Conservation (phyloP, 1,139 yeast genomes). For the Sugiyamaella japonica region DNA sequence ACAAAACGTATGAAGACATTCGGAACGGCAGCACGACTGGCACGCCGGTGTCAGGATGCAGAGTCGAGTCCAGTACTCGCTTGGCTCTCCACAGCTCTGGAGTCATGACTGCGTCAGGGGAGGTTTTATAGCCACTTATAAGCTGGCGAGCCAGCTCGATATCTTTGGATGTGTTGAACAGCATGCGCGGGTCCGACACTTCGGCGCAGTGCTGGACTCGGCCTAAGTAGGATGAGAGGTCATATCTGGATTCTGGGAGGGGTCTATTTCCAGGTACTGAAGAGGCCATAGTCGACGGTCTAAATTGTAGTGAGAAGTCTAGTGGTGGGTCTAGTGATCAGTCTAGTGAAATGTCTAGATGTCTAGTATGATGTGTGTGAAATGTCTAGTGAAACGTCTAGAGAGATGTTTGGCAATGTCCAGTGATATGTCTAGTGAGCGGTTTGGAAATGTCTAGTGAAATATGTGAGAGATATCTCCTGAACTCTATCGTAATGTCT, state of each 20-base stretch:
- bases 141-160: conserved; percentile 63
- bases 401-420: too few relatives aligned
- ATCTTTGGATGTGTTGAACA: conserved; percentile 66
- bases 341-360: too few relatives aligned
- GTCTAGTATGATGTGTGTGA: too few relatives aligned
- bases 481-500: too few relatives aligned
- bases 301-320: too few relatives aligned
- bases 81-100: conserved; percentile 91
- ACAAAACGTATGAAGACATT: conserved; percentile 93
- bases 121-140: conserved; percentile 72
- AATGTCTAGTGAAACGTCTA: too few relatives aligned
- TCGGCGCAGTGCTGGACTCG: conserved; percentile 92
- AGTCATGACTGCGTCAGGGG: conserved; percentile 58
- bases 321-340: too few relatives aligned
- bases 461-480: too few relatives aligned
- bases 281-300: too few relatives aligned
- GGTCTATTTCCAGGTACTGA: conserved; percentile 78
- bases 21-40: conserved; percentile 90
- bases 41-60: conserved; percentile 95
- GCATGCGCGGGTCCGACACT: conserved; percentile 88
- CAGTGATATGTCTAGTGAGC: too few relatives aligned
- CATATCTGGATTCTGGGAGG: conserved; percentile 76
- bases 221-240: conserved; percentile 82
- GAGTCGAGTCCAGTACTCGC: conserved; percentile 77
- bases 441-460: too few relatives aligned